A percentile compares a stretch with the other conserved stretches of the same genome.
Evolutionary conservation across 2,329 filamentous ascomycete species (phyloP).

Genomic region (Thelonectria blattea): DNA sequence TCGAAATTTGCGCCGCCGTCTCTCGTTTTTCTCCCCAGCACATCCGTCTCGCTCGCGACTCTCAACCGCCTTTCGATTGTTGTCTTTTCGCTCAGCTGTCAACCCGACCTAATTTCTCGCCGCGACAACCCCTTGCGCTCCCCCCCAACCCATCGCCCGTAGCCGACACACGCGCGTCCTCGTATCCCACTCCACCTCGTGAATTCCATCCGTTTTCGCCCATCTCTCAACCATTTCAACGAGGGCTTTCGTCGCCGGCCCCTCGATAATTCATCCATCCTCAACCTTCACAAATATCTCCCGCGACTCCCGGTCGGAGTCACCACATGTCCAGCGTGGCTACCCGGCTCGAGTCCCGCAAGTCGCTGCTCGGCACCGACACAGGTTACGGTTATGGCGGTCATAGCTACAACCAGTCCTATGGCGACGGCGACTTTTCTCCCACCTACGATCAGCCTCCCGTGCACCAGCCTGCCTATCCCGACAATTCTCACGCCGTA

Average conservation of each 20-base stretch:
- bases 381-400: slow-evolving; percentile 46
- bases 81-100: not conserved
- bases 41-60: slow-evolving; percentile 1
- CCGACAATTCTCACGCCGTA: slow-evolving; percentile 39
- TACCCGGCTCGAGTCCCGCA: slow-evolving; percentile 49
- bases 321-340: slow-evolving; percentile 45
- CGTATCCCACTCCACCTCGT: slow-evolving; percentile 2
- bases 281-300: slow-evolving; percentile 13
- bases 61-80: not conserved
- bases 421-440: slow-evolving; percentile 34
- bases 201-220: slow-evolving; percentile 1
- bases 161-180: slow-evolving; percentile 11
- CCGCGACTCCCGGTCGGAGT: slow-evolving; percentile 48
- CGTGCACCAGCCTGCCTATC: slow-evolving; percentile 39
- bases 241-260: not conserved
- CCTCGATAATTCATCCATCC: slow-evolving; percentile 14
- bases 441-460: slow-evolving; percentile 29
- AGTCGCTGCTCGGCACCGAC: slow-evolving; percentile 48
- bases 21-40: slow-evolving; percentile 13
- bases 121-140: slow-evolving; percentile 4
- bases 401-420: slow-evolving; percentile 43
- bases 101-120: not conserved
- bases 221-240: not conserved
- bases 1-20: slow-evolving; percentile 17
- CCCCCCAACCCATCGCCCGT: slow-evolving; percentile 4